Base-by-base conservation (phyloP, 2,329 filamentous ascomycete genomes). In the Penicillium sclerotiorum region DNA sequence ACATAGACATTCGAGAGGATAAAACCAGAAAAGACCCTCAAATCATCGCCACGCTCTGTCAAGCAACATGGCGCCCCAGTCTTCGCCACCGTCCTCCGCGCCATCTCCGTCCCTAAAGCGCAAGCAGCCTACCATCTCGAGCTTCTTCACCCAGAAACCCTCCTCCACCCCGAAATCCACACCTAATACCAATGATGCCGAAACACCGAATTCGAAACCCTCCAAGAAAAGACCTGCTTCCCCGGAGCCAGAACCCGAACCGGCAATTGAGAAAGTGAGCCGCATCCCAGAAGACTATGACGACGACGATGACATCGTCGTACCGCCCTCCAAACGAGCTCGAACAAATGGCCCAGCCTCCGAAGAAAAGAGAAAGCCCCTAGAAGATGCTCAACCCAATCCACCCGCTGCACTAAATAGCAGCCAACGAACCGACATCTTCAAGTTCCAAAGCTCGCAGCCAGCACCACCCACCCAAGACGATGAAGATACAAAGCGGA, bases 91-190 rank as follows among this genome's bases (percentile, higher is more conserved):
- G 49, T 56, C 63, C 12, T 64, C 69, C 2, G 59, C 66, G 12
- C 62, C 68, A 17, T 66, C 68, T 20, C 62, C 66, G 27, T 65
- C 57, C 18, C 45, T 70, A 8, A 73, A 74, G 47, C 64, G 69
- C 36, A 73, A 73, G 50, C 71, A 96, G 66, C 82, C 87, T 58
- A 89, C 90, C 1, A 86, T 96, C 53, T 94, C 90, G 3, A 92
- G 85, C 65, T 95, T 95, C 73, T 95, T 95, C 68, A 82, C 84
- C 1, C 84, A 83, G 12, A 86, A 81, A 50, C 53, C 72, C 1
- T 58, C 66, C 2, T 46, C 58, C n/a, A 55, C 59, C 2, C 58
- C 37, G 15, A 39, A n/a, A 44, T 32, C 59, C 21, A 52, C 54
- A 23, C 18, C 47, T 28, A 15, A 56, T 1, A 55, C 55, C 0